phyloP scores from a whole-genome alignment of 768 basidiomycete species.

The Phylloporus rhodoxanthus region DNA sequence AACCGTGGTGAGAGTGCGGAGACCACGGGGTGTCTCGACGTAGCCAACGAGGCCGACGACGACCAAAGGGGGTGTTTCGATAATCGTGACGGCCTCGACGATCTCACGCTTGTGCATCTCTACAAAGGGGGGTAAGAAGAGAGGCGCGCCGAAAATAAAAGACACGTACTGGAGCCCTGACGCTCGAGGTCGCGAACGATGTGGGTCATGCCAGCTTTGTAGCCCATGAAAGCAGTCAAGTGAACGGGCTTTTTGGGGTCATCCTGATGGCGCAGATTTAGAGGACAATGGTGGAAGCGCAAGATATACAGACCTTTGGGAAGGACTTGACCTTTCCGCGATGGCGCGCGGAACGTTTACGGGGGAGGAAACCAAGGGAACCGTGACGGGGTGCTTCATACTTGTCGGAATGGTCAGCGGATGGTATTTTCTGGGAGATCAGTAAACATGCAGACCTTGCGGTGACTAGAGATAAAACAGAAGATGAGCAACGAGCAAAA shows the following conservation, averaged over 20 bases:
- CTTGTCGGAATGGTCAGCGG: conserved; percentile 39
- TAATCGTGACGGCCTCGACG: conserved; percentile 92
- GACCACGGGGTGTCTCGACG: conserved; percentile 98
- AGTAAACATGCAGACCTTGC: conserved; percentile 58
- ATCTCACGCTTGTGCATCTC: conserved; percentile 99
- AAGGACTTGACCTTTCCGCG: conserved; percentile 99
- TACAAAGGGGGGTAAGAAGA: conserved; percentile 30
- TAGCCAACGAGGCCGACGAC: conserved; percentile 98
- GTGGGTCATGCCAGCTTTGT: conserved; percentile 99
- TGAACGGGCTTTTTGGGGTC: conserved; percentile 99
- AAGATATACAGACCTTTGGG: conserved; percentile 68
- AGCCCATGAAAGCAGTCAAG: conserved; percentile 96
- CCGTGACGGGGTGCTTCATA: conserved; percentile 99
- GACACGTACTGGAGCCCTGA: conserved; percentile 90
- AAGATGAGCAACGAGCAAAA: background rate
- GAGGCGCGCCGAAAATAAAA: background rate
- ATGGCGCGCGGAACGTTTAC: conserved; percentile 95
- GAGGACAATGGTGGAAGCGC: background rate
- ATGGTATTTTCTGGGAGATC: background rate
- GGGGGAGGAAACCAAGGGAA: conserved; percentile 94
- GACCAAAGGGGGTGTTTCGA: conserved; percentile 96
- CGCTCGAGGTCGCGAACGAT: conserved; percentile 98
- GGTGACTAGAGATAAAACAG: conserved; percentile 51
- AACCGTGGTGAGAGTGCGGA: conserved; percentile 97
- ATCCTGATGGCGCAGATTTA: conserved; percentile 53